A percentile compares a stretch with the other conserved stretches of the same genome.
Evolutionary conservation across 2,329 filamentous ascomycete genomes (phyloP).

Genomic region (Fusarium chuoi): DNA sequence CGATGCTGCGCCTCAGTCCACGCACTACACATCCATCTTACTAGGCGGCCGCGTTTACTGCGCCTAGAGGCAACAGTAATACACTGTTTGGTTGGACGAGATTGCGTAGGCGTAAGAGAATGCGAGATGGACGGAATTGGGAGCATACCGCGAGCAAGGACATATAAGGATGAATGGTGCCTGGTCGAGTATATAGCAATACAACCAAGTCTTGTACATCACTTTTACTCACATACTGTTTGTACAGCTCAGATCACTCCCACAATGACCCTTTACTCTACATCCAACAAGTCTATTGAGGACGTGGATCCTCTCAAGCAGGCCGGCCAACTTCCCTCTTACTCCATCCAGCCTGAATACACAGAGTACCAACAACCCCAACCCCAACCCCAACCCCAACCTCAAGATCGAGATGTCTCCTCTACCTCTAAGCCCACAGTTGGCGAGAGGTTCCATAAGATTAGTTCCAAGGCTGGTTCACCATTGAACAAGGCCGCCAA

Average conservation of each 20-base stretch:
- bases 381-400: neutral
- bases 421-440: conserved; percentile 47
- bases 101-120: conserved; percentile 31
- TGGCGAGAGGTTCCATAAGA: conserved; percentile 72
- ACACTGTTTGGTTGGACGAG: neutral
- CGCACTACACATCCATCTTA: conserved; percentile 13
- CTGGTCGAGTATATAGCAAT: neutral
- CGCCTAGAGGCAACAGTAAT: neutral
- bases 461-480: conserved; percentile 71
- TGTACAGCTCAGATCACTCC: neutral
- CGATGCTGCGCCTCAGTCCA: conserved; percentile 5
- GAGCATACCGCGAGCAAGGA: neutral
- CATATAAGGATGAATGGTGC: conserved; percentile 33
- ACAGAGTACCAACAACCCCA: conserved; percentile 4
- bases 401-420: neutral
- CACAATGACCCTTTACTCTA: conserved; percentile 29
- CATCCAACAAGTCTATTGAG: conserved; percentile 31
- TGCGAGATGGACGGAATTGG: conserved; percentile 3
- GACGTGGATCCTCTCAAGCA: conserved; percentile 38
- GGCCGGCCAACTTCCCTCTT: conserved; percentile 34
- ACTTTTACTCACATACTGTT: neutral
- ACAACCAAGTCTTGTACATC: neutral
- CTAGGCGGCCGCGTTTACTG: conserved; percentile 20
- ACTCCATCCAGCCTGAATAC: conserved; percentile 21
- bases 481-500: conserved; percentile 76